Percentiles rank a stretch among this genome's conserved stretches.
Evolutionary conservation across 2,329 filamentous ascomycete genomes (phyloP).

Genomic region (Diaporthe vexans): DNA sequence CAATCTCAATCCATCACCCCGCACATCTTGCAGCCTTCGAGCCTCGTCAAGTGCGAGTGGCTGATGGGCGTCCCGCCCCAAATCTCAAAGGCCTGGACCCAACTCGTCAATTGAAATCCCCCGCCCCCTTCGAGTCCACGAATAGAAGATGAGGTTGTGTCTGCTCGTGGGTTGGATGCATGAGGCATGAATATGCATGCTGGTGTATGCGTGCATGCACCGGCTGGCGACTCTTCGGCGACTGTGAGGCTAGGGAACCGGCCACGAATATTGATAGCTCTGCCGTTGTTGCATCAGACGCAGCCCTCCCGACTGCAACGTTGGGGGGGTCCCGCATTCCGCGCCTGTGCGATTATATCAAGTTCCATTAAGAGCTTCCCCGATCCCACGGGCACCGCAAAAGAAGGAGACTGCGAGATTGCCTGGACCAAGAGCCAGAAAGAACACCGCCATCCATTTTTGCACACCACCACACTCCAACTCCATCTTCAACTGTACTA

Average conservation of each 20-base stretch:
- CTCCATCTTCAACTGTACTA: neutral
- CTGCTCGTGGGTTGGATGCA: conserved; percentile 26
- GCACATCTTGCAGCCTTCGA: conserved; percentile 22
- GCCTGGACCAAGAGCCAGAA: conserved; percentile 5
- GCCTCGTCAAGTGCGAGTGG: conserved; percentile 31
- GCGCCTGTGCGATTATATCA: conserved; percentile 17
- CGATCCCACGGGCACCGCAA: neutral
- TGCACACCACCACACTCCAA: conserved; percentile 9
- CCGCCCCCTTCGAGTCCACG: conserved; percentile 13
- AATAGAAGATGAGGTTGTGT: conserved; percentile 13
- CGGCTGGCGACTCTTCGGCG: conserved; percentile 25
- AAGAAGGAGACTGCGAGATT: conserved; percentile 27
- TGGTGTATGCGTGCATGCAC: conserved; percentile 30
- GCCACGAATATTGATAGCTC: conserved; percentile 12
- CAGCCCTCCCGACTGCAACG: conserved; percentile 33
- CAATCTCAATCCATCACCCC: conserved; percentile 25
- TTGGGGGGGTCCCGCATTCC: conserved; percentile 11
- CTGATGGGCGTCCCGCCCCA: conserved; percentile 26
- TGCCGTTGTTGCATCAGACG: conserved; percentile 27
- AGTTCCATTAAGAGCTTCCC: conserved; percentile 4
- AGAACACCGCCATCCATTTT: conserved; percentile 9
- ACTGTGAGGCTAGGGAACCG: conserved; percentile 25
- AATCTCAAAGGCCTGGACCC: conserved; percentile 29
- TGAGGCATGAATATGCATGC: conserved; percentile 30
- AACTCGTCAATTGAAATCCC: conserved; percentile 21